Conservation (phyloP, 1,284 basidiomycete genomes). For the Puccinia polysora region DNA sequence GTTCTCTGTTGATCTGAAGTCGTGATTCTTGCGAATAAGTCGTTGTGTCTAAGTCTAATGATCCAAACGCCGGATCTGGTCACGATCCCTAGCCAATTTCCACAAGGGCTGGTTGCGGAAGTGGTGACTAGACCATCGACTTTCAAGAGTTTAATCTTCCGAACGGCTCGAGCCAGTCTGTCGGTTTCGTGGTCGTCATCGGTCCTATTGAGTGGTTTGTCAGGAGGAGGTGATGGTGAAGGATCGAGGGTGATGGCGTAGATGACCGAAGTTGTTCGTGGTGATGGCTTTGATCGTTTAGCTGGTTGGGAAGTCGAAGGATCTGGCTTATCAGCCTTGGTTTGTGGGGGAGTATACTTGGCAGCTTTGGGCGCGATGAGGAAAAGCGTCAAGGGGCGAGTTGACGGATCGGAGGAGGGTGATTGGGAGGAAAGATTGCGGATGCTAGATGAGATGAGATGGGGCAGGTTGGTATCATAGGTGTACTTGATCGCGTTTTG, state of each 20-base stretch:
- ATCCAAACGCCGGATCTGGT: constrained; percentile 31
- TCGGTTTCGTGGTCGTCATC: too few species aligned
- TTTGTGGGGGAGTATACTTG: not conserved
- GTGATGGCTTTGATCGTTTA: not conserved
- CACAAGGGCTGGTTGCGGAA: constrained; percentile 27
- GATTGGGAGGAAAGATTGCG: not conserved
- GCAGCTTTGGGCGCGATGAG: constrained; percentile 1
- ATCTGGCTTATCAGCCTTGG: not conserved
- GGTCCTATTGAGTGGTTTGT: not conserved
- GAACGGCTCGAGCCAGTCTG: not conserved
- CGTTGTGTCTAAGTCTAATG: constrained; percentile 8
- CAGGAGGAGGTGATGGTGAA: not conserved
- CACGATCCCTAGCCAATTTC: constrained; percentile 39
- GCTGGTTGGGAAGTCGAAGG: not conserved
- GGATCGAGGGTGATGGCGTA: constrained; percentile 11
- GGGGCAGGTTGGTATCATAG: not conserved
- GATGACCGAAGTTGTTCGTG: constrained; percentile 8
- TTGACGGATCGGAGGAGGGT: constrained; percentile 5
- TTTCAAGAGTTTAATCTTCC: not conserved
- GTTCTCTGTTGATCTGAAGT: constrained; percentile 8
- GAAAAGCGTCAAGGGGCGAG: not conserved
- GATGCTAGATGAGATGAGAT: constrained; percentile 18
- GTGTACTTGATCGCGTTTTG: constrained; percentile 4
- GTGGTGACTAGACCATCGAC: constrained; percentile 10
- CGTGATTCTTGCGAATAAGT: constrained; percentile 9